phyloP scores from a whole-genome alignment of 139 green algal species.

The Dunaliella primolecta region DNA sequence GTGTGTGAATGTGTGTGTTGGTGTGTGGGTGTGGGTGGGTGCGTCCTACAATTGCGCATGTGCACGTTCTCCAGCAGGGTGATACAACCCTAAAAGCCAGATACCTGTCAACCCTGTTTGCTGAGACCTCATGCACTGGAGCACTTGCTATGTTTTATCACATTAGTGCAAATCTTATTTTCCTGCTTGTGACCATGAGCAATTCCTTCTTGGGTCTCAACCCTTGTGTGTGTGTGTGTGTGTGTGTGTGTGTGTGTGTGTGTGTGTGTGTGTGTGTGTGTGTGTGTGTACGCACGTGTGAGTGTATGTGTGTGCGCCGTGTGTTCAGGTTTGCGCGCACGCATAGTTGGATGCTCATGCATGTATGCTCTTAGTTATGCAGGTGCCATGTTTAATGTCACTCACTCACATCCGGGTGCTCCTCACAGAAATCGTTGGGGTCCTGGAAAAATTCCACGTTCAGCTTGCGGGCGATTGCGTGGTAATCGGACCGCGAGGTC shows the following conservation, averaged over 20 bases:
- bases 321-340: neutral
- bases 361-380: neutral
- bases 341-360: neutral
- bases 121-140: no score
- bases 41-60: no score
- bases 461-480: slow-evolving; percentile 59
- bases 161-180: no score
- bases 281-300: neutral
- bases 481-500: slow-evolving; percentile 81
- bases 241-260: neutral
- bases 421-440: slow-evolving; percentile 92
- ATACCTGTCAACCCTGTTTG: no score
- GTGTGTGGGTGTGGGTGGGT: neutral
- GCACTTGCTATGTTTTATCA: no score
- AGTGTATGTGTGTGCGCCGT: neutral
- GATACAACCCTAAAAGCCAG: no score
- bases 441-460: slow-evolving; percentile 87
- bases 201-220: no score
- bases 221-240: neutral
- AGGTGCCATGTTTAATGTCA: neutral
- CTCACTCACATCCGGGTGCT: slow-evolving; percentile 84
- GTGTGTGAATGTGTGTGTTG: neutral
- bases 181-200: no score
- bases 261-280: slow-evolving; percentile 4
- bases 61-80: no score